Conservation (phyloP, 2,329 filamentous ascomycete genomes). For the Claviceps quebecensis region DNA sequence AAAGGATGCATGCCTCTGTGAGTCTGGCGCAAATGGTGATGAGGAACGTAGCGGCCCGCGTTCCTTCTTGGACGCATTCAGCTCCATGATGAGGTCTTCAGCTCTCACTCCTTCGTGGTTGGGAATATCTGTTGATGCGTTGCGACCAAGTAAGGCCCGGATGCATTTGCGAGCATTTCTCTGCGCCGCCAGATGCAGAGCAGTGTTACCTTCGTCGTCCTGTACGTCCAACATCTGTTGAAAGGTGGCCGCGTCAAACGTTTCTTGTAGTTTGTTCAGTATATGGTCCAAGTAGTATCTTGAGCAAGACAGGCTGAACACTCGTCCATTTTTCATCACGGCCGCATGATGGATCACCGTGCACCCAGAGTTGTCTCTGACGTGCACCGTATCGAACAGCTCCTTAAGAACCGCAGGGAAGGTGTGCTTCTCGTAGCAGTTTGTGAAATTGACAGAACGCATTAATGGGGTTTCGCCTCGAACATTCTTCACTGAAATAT, state of each 20-base stretch:
- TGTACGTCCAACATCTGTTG: constrained; percentile 68
- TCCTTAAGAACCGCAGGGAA: constrained; percentile 77
- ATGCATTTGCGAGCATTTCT: constrained; percentile 83
- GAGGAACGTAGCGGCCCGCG: constrained; percentile 63
- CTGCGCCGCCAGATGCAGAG: constrained; percentile 59
- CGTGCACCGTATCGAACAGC: constrained; percentile 67
- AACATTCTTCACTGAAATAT: constrained; percentile 54
- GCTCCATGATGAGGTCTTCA: constrained; percentile 65
- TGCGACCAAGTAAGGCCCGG: constrained; percentile 62
- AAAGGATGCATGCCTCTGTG: constrained; percentile 39
- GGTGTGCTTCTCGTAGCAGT: constrained; percentile 86
- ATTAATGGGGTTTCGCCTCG: constrained; percentile 84
- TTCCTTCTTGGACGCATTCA: constrained; percentile 56
- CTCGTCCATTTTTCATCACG: constrained; percentile 67
- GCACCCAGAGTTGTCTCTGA: constrained; percentile 64
- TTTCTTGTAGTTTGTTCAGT: constrained; percentile 72
- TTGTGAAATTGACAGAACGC: constrained; percentile 89
- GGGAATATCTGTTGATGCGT: constrained; percentile 67
- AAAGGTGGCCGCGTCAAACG: constrained; percentile 60
- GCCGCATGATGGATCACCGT: constrained; percentile 94
- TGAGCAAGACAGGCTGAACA: constrained; percentile 74
- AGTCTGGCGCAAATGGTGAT: constrained; percentile 52
- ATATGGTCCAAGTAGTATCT: constrained; percentile 89
- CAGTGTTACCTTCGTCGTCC: constrained; percentile 81
- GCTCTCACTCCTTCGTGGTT: constrained; percentile 75